These are phyloP conservation scores for Domatiomyces catenatus DNA, from an alignment of 2,329 filamentous ascomycete species.

Conservation along the genomic window DNA sequence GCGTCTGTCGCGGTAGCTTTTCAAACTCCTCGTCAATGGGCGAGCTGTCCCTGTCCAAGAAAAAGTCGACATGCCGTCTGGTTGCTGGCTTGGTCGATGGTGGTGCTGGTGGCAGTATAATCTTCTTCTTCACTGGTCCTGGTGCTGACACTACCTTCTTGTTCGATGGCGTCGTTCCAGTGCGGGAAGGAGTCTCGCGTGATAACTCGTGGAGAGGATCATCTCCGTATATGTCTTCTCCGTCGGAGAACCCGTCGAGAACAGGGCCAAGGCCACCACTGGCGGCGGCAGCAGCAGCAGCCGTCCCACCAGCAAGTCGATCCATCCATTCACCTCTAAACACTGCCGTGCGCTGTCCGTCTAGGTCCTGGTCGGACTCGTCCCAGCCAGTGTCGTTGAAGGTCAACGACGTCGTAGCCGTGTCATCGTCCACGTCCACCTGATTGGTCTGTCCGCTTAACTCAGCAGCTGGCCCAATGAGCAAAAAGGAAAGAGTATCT, in stretches of 20 bases:
- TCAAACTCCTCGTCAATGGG: not conserved
- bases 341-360: not conserved
- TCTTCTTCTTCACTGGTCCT: not conserved
- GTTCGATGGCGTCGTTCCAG: no score
- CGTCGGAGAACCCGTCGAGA: not conserved
- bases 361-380: not conserved
- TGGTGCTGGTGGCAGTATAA: no score
- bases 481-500: no score
- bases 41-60: not conserved
- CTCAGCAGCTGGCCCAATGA: not conserved
- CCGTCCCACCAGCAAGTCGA: not conserved
- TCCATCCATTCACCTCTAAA: not conserved
- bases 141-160: not conserved
- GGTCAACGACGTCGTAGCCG: not conserved
- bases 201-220: not conserved
- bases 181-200: not conserved
- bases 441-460: not conserved
- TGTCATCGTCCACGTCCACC: not conserved
- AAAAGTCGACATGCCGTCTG: not conserved
- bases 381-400: not conserved
- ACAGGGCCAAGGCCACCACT: not conserved
- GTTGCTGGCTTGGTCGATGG: not conserved
- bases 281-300: no score
- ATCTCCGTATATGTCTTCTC: not conserved
- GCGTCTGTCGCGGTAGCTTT: not conserved